Conservation (phyloP, 768 basidiomycete genomes). For the Rhodotorula diobovata region DNA sequence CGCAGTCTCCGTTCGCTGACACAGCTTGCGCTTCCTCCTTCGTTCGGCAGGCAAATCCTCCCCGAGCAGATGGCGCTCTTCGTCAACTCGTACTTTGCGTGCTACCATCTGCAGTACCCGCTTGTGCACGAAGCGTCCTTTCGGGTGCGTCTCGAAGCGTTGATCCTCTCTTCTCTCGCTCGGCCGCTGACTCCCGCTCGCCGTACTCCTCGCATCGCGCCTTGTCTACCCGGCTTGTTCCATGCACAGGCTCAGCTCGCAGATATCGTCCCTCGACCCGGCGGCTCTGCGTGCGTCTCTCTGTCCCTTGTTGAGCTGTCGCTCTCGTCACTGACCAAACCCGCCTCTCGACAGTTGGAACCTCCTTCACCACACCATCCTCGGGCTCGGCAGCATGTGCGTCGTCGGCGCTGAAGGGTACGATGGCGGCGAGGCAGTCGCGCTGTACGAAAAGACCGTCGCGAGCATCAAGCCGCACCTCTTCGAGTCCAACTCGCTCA, state of each 20-base stretch:
- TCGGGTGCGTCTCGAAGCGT: not conserved
- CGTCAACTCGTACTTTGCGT: not conserved
- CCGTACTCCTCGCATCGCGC: not conserved
- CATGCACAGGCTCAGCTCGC: not conserved
- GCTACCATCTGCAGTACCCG: not conserved
- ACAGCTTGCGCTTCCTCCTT: no score
- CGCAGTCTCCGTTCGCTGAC: no score
- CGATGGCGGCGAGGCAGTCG: not conserved
- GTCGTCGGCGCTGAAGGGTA: not conserved
- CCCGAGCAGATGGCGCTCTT: not conserved
- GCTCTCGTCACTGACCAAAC: not conserved
- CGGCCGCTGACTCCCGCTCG: no score
- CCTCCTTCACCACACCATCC: not conserved
- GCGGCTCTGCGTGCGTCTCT: not conserved
- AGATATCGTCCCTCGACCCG: slow-evolving; percentile 9
- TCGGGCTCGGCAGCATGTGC: slow-evolving; percentile 9
- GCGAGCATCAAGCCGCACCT: not conserved
- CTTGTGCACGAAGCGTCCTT: not conserved
- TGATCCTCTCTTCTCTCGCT: not conserved
- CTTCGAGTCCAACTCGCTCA: not conserved
- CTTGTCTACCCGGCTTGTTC: no score
- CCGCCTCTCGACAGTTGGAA: not conserved
- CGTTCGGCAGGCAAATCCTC: not conserved
- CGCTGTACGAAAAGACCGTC: not conserved
- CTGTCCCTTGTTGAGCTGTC: no score